Evolutionary conservation across 345 rosid species (phyloP).

Genomic region (Kandelia obovata): DNA sequence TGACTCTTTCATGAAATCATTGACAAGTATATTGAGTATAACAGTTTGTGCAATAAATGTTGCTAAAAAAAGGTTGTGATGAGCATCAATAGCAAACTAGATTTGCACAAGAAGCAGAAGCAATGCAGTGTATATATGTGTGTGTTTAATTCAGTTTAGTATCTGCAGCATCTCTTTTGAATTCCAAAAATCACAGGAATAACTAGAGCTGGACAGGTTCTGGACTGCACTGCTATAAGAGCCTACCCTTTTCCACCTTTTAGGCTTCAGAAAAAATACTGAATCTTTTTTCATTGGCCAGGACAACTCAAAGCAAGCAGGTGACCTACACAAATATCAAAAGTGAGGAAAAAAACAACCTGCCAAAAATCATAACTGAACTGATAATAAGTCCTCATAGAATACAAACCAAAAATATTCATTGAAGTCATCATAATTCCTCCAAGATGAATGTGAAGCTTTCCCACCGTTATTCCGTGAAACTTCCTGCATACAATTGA

Average conservation of each 20-base stretch:
- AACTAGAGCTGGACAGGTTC: not conserved
- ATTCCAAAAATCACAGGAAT: not conserved
- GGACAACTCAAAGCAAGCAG: constrained; percentile 77
- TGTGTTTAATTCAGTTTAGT: too few relatives aligned
- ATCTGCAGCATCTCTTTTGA: too few relatives aligned
- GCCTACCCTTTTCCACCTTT: constrained; percentile 72
- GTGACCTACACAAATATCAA: constrained; percentile 57
- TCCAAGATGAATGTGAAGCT: constrained; percentile 96
- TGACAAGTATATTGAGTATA: too few relatives aligned
- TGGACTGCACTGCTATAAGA: constrained; percentile 5
- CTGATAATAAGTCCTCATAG: constrained; percentile 11
- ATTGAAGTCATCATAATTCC: constrained; percentile 98
- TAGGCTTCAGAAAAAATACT: constrained; percentile 50
- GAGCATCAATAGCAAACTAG: too few relatives aligned
- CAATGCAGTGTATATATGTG: too few relatives aligned
- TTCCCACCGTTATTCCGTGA: constrained; percentile 70
- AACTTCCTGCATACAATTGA: constrained; percentile 57
- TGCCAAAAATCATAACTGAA: constrained; percentile 6
- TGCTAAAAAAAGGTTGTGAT: too few relatives aligned
- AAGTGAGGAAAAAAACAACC: constrained; percentile 18
- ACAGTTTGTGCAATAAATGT: too few relatives aligned
- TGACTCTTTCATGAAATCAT: too few relatives aligned
- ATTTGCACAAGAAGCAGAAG: too few relatives aligned
- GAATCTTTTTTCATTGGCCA: constrained; percentile 77
- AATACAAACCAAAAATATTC: constrained; percentile 88